phyloP scores from a whole-genome alignment of 129 eudicot genomes.

The Oenanthe sinensis region DNA sequence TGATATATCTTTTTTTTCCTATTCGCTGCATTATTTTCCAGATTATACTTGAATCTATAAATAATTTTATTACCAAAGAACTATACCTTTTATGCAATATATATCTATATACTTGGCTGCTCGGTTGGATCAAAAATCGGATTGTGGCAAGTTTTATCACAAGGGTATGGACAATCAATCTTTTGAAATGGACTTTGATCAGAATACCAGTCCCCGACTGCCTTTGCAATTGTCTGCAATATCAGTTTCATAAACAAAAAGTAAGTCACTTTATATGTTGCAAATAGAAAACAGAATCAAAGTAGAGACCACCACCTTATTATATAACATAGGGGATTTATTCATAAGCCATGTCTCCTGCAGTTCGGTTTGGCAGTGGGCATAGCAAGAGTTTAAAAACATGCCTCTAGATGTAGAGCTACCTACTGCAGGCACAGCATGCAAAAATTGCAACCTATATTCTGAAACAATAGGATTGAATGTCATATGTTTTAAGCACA shows the following conservation, averaged over 20 bases:
- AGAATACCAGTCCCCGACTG: slow-evolving; percentile 88
- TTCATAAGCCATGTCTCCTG: slow-evolving; percentile 85
- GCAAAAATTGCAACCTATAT: slow-evolving; percentile 52
- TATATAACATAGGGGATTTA: slow-evolving; percentile 55
- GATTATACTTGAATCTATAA: neutral
- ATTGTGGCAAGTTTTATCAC: slow-evolving; percentile 85
- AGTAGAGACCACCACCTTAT: slow-evolving; percentile 37
- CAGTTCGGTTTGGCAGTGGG: slow-evolving; percentile 90
- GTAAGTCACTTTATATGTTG: neutral
- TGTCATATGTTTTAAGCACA: neutral
- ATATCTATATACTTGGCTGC: slow-evolving; percentile 1
- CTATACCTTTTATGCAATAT: neutral
- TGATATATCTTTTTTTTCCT: neutral
- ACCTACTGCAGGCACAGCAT: slow-evolving; percentile 38
- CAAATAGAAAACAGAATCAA: neutral
- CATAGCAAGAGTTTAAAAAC: slow-evolving; percentile 84
- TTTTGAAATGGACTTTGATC: slow-evolving; percentile 61
- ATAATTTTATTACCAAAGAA: neutral
- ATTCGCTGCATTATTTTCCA: neutral
- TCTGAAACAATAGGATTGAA: slow-evolving; percentile 22
- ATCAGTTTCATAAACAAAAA: neutral
- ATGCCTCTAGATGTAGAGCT: slow-evolving; percentile 52
- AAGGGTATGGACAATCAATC: slow-evolving; percentile 85
- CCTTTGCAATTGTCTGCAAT: slow-evolving; percentile 74
- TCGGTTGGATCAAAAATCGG: slow-evolving; percentile 38